Percentiles rank a stretch among this genome's conserved stretches.
Evolutionary conservation across 768 basidiomycete genomes (phyloP).

Genomic region (Mycena sanguinolenta): DNA sequence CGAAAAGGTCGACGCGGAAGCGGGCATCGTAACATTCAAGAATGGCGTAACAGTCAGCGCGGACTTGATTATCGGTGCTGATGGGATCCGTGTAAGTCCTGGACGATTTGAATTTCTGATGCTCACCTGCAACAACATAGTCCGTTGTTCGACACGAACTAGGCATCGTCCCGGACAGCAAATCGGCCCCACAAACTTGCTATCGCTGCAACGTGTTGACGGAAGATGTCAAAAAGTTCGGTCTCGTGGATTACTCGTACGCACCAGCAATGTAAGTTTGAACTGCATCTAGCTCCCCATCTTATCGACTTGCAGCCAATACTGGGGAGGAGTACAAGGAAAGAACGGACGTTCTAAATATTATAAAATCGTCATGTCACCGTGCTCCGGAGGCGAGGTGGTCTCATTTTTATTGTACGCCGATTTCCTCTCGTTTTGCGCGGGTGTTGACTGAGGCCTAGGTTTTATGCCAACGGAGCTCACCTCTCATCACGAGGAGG

Average conservation of each 20-base stretch:
- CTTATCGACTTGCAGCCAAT: constrained; percentile 41
- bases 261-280: constrained; percentile 47
- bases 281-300: background rate
- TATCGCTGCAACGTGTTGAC: constrained; percentile 49
- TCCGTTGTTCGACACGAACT: constrained; percentile 44
- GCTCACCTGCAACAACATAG: constrained; percentile 23
- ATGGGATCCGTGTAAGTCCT: constrained; percentile 40
- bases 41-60: constrained; percentile 37
- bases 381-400: constrained; percentile 46
- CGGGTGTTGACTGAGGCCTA: constrained; percentile 11
- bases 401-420: constrained; percentile 49
- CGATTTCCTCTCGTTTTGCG: background rate
- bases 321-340: constrained; percentile 48
- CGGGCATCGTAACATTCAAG: constrained; percentile 25
- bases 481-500: constrained; percentile 47
- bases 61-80: constrained; percentile 50
- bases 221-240: constrained; percentile 44
- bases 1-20: constrained; percentile 33
- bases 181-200: constrained; percentile 49
- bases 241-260: constrained; percentile 45
- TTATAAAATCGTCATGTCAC: constrained; percentile 52
- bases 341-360: constrained; percentile 48
- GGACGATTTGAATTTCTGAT: background rate
- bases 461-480: constrained; percentile 52
- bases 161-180: constrained; percentile 45